Base-by-base conservation (phyloP, 805 yeast species). In the Ogataea nakhonphanomensis region DNA sequence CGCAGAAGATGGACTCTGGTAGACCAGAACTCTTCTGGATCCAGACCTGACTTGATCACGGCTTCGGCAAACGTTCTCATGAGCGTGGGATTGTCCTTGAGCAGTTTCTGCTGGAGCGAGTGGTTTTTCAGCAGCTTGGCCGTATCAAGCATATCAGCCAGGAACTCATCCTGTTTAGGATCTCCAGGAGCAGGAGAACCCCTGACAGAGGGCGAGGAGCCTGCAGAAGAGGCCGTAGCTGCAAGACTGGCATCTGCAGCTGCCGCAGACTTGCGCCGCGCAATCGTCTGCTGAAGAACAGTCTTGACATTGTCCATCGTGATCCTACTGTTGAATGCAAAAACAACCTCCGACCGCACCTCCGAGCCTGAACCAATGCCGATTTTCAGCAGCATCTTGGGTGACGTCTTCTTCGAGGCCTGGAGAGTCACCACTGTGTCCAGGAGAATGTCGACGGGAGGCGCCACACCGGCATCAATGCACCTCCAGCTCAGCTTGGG, bases 11-110 rank as follows among this genome's bases (percentile, higher is more conserved):
- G 86, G 8, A 89, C 68, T 48, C 97, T 67, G 5, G 90, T 81
- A 1, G 79, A 71, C 97, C 97, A 90, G 61, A 90, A 90, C 52
- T 89, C 88, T 28, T 76, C 76, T 0, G 95, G 86, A 4, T 87
- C 81, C 32, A 91, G 65, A 12, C 86, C 84, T 38, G 75, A 74
- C 43, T 79, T 74, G 45, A 89, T 87, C 5, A 93, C 97, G 0
- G 96, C 83, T 44, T 87, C 95, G 34, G 90, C 81, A 58, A 93
- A 93, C 2, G 84, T 79, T 43, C 77, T 74, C 69, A 87, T 78
- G 39, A 93, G 67, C 7, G 65, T 66, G 35, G 81, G 76, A 55
- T 89, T 84, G 44, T 82, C 84, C 41, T 79, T 68, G 21, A 93
- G 67, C 13, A 91, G 64, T 40, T 77, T 76, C 51, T 89, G 95